Conservation (phyloP, 768 basidiomycete genomes). For the Cystofilobasidium capitatum region DNA sequence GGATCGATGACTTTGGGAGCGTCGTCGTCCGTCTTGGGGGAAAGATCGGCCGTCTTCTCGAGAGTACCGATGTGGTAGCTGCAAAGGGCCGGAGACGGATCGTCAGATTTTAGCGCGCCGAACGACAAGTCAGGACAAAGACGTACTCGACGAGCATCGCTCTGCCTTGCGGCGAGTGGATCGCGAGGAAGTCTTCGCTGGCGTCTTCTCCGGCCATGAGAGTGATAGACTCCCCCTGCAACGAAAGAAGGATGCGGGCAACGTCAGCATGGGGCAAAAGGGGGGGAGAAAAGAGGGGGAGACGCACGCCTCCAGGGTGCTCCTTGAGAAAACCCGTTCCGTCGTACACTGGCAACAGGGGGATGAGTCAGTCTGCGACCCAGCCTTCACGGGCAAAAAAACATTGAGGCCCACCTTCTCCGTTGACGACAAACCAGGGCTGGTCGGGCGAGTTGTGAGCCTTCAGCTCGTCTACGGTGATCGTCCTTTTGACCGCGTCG, state of each 20-base stretch:
- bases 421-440: constrained; percentile 51
- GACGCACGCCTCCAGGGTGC: constrained; percentile 50
- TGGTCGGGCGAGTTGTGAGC: constrained; percentile 38
- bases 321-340: constrained; percentile 48
- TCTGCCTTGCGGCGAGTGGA: constrained; percentile 51
- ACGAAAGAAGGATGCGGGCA: too few relatives aligned
- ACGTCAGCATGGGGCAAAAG: too few relatives aligned
- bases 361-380: neutral
- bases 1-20: constrained; percentile 18
- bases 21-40: constrained; percentile 1
- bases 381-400: neutral
- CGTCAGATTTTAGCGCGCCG: constrained; percentile 18
- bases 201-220: constrained; percentile 53
- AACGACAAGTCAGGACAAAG: neutral
- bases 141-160: constrained; percentile 43
- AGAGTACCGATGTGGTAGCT: constrained; percentile 50
- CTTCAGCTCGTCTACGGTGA: constrained; percentile 45
- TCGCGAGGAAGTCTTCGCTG: constrained; percentile 57
- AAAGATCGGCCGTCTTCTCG: neutral
- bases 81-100: constrained; percentile 14
- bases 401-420: constrained; percentile 36
- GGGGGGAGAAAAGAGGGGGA: too few relatives aligned
- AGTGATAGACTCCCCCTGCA: constrained; percentile 44
- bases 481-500: constrained; percentile 44
- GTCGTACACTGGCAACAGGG: constrained; percentile 44